Conservation (phyloP, 1,139 yeast genomes). For the Zygosaccharomyces sapae region DNA sequence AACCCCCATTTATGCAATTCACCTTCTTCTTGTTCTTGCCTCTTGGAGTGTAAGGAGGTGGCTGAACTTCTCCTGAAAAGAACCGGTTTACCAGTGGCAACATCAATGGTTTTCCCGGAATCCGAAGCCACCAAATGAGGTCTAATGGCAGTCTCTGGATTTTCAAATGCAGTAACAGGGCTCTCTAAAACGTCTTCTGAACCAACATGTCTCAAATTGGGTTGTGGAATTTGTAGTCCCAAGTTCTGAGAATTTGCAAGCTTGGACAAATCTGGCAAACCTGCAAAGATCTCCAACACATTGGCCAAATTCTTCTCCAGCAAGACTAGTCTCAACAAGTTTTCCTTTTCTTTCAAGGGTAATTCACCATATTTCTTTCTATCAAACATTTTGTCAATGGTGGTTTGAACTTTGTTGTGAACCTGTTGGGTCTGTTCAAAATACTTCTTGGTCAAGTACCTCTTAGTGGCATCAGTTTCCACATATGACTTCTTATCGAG, state of each 20-base stretch:
- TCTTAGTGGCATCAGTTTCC: conserved; percentile 39
- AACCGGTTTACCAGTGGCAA: conserved; percentile 67
- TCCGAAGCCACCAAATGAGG: conserved; percentile 70
- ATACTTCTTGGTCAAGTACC: conserved; percentile 43
- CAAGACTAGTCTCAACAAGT: conserved; percentile 58
- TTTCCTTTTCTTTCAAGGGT: conserved; percentile 64
- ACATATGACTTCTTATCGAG: conserved; percentile 24
- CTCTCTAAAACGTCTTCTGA: conserved; percentile 22
- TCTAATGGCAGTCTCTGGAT: conserved; percentile 15
- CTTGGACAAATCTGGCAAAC: conserved; percentile 20
- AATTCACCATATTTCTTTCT: conserved; percentile 54
- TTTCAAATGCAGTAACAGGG: conserved; percentile 15
- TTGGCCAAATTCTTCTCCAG: conserved; percentile 63
- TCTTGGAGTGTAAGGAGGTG: conserved; percentile 56
- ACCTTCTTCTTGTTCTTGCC: conserved; percentile 87
- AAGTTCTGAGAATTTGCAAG: conserved; percentile 10
- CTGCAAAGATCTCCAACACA: conserved; percentile 53
- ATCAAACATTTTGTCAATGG: conserved; percentile 58
- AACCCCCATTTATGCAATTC: conserved; percentile 77
- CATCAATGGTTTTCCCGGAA: conserved; percentile 60
- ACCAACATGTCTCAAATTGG: conserved; percentile 25
- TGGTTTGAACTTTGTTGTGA: conserved; percentile 53
- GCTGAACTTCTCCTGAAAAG: conserved; percentile 60
- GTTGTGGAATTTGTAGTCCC: conserved; percentile 13
- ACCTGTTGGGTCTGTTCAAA: conserved; percentile 50